Conservation (phyloP, 345 rosid species). For the Citrus unshiu region DNA sequence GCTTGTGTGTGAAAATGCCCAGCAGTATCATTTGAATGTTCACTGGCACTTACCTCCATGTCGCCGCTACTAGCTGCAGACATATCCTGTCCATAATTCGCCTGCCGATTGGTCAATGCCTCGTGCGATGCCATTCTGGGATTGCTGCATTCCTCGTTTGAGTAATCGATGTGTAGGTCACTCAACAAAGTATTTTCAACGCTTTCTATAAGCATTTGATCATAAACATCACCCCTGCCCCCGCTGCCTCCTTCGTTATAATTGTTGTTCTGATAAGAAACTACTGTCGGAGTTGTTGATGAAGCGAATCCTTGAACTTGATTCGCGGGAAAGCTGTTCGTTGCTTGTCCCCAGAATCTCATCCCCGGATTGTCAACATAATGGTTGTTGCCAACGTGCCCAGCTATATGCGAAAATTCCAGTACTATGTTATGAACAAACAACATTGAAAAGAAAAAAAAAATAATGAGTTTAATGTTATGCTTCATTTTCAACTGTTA, state of each 20-base stretch:
- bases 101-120: background rate
- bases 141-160: constrained; percentile 1
- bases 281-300: background rate
- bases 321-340: background rate
- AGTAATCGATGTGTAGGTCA: background rate
- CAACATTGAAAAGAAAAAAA: background rate
- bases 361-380: background rate
- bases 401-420: constrained; percentile 21
- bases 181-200: constrained; percentile 1
- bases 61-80: background rate
- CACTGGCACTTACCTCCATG: background rate
- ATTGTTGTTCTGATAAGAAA: background rate
- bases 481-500: too few relatives aligned
- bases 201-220: background rate
- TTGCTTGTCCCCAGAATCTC: constrained; percentile 4
- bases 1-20: background rate
- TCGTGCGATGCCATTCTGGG: background rate
- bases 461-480: constrained; percentile 4
- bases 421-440: constrained; percentile 19
- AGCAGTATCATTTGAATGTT: background rate
- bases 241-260: background rate
- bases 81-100: background rate
- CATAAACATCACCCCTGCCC: background rate
- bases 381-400: background rate
- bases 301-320: background rate